A percentile compares a stretch with the other conserved stretches of the same genome.
phyloP scores from a whole-genome alignment of 1,284 basidiomycete species.

The Trametes sp. region DNA sequence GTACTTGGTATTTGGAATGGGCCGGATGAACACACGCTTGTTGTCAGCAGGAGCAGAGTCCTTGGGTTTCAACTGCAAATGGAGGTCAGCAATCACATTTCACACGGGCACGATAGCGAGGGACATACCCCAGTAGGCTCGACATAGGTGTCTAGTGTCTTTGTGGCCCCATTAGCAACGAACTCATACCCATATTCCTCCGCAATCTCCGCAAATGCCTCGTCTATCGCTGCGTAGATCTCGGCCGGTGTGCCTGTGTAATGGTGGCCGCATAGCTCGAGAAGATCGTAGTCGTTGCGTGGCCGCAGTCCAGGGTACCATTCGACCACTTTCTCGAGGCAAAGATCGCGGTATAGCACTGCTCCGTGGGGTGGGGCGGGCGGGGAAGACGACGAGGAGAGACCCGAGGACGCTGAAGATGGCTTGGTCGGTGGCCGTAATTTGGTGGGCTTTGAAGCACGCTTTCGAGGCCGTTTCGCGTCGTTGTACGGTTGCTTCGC shows the following conservation, averaged over 20 bases:
- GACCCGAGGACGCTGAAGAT: background rate
- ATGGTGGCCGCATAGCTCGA: background rate
- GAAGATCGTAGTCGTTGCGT: background rate
- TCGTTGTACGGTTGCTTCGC: background rate
- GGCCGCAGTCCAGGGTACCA: background rate
- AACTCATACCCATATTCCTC: background rate
- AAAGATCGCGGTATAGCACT: background rate
- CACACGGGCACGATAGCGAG: background rate
- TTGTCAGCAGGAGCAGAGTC: background rate
- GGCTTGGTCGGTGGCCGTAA: background rate
- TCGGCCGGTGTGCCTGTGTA: background rate
- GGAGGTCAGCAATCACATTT: background rate
- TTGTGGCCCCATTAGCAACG: background rate
- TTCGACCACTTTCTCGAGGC: background rate
- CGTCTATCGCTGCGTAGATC: background rate
- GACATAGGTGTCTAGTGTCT: background rate
- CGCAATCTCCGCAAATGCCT: background rate
- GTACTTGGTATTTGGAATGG: conserved; percentile 1
- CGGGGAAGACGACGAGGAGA: background rate
- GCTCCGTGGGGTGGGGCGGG: background rate
- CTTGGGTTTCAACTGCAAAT: background rate
- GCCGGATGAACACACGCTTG: background rate
- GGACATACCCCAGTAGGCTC: background rate
- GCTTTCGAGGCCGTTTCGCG: background rate
- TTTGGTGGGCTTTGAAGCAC: background rate